These are phyloP conservation scores for Neopestalotiopsis sp. DNA, from an alignment of 2,329 filamentous ascomycete genomes.

Conservation along the genomic window DNA sequence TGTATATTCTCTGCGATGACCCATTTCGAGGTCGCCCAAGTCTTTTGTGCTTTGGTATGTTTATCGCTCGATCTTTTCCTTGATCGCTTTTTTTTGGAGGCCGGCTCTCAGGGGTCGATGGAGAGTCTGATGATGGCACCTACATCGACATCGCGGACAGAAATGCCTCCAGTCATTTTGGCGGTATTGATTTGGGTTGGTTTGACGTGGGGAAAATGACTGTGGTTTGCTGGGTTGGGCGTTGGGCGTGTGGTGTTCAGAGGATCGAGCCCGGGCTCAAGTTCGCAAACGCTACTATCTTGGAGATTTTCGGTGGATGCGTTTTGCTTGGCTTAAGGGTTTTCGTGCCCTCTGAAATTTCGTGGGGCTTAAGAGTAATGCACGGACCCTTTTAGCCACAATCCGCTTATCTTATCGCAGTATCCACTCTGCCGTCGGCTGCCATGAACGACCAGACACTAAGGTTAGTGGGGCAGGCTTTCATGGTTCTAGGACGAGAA, in stretches of 20 bases:
- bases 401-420: neutral
- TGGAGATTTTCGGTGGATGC: constrained; percentile 12
- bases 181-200: constrained; percentile 50
- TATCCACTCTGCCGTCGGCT: neutral
- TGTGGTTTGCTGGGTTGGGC: neutral
- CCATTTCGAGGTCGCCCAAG: neutral
- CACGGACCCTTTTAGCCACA: neutral
- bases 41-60: neutral
- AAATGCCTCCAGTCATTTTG: constrained; percentile 81
- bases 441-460: neutral
- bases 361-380: neutral
- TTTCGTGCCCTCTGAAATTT: constrained; percentile 12
- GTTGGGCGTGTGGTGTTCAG: constrained; percentile 5
- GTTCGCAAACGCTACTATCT: neutral
- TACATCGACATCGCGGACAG: constrained; percentile 87
- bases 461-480: neutral
- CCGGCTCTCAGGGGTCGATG: constrained; percentile 18
- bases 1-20: constrained; percentile 19
- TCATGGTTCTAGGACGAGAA: no score
- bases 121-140: constrained; percentile 46
- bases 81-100: neutral
- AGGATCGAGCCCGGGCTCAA: neutral
- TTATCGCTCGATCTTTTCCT: neutral
- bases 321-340: constrained; percentile 15
- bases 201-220: constrained; percentile 16